Base-by-base conservation (phyloP, 2,329 filamentous ascomycete species). In the Monilinia laxa region DNA sequence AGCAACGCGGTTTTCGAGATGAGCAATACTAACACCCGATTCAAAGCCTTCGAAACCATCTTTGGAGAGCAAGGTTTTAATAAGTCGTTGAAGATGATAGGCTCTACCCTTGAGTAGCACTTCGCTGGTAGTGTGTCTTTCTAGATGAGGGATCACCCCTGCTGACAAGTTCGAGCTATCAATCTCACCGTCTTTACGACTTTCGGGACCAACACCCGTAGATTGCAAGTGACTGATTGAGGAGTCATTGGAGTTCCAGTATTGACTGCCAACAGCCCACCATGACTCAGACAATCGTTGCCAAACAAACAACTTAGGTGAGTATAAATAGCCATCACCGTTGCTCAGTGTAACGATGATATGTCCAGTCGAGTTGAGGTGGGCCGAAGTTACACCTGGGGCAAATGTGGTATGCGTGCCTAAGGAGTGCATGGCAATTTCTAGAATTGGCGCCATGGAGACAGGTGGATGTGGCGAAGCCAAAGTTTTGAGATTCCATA, bases 241-340 rank as follows among this genome's bases (percentile, higher is more conserved):
- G 1, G 92, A 93, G 74, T 97, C 95, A 64, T 93, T 96, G 0
- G 93, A 96, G 78, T 99, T 98, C 96, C 95, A 99, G 77, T 99
- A 99, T 76, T 99, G 95, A 72, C 92, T 96, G 23, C 93, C 93
- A 0, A 98, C 93, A 0, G 94, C 94, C 93, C 95, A 99, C 95
- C 95, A 99, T 2, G 92, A 86, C 76, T 99, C 96, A 2, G 93
- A 96, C n/a, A 99, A 83, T 12, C 93, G 88, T 78, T 98, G 94
- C 95, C 95, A 99, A 10, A 88, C 86, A 77, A 88, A 94, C 89
- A 99, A 91, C 23, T 85, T 84, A 0, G 90, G 86, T 1, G 91
- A 91, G 78, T 99, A 99, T 64, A 89, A 89, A 78, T 93, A 99
- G 1, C 95, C 95, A 73, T 99, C 94, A 25, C 95, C 95, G 73